Evolutionary conservation across 2,329 filamentous ascomycete species (phyloP).

Genomic region (Talaromyces sp.): DNA sequence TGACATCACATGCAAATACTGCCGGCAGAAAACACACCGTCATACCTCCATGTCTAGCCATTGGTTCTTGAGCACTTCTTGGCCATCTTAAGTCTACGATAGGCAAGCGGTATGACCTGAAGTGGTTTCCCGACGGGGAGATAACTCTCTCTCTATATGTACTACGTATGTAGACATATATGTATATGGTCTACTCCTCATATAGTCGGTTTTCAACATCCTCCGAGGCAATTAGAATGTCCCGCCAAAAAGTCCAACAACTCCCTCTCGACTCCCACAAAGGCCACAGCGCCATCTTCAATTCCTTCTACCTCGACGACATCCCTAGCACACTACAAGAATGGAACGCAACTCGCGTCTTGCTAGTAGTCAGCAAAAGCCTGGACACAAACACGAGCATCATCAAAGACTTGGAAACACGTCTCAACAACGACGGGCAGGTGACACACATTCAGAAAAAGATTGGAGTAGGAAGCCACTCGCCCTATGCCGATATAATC

Average conservation of each 20-base stretch:
- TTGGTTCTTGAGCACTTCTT: neutral
- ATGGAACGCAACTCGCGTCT: constrained; percentile 8
- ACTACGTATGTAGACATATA: too few relatives aligned
- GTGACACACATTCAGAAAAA: too few relatives aligned
- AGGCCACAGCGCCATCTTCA: too few relatives aligned
- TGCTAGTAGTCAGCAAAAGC: constrained; percentile 6
- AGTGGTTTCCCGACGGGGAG: neutral
- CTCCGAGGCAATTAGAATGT: neutral
- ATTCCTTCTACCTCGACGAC: neutral
- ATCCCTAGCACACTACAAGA: constrained; percentile 3
- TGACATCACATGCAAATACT: neutral
- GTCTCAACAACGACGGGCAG: too few relatives aligned
- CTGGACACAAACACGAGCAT: constrained; percentile 1
- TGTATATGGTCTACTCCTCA: neutral
- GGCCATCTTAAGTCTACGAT: neutral
- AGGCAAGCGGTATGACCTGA: neutral
- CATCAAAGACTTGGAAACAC: too few relatives aligned
- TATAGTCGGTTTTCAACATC: too few relatives aligned
- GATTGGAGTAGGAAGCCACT: too few relatives aligned
- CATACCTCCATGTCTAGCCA: neutral
- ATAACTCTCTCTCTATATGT: too few relatives aligned
- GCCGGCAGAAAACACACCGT: neutral
- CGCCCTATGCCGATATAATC: too few relatives aligned
- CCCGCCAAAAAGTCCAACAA: constrained; percentile 17
- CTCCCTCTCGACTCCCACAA: constrained; percentile 19